Base-by-base conservation (phyloP, 805 yeast species). In the Wickerhamomyces silvicola region DNA sequence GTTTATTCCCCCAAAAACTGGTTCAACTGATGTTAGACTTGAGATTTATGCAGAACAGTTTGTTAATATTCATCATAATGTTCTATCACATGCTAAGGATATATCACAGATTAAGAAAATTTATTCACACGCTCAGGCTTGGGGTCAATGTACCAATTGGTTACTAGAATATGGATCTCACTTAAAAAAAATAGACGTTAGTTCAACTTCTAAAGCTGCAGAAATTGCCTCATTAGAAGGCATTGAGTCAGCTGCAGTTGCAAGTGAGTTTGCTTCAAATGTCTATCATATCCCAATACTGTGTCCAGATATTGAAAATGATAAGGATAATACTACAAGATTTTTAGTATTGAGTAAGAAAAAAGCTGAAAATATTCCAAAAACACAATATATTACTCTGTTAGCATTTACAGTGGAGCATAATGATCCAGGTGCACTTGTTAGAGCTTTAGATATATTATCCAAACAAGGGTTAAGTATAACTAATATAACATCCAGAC, bases 51-150 rank as follows among this genome's bases (percentile, higher is more conserved):
- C 75, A 1, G 95, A 86, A 44, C 90, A 84, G 42, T 81, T 75
- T 48, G 97, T 90, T 2, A 56, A 81, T 1, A 84, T 90, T 37
- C 80, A 77, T 36, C 97, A 92, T 60, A 80, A 81, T 53, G 63
- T 90, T 23, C 62, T 78, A 38, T 58, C 78, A 5, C 61, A 54
- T 41, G 66, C 72, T 7, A 45, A 50, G 28, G 65, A 64, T 21
- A 43, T 80, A 4, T 41, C 54, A 1, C 53, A 66, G 10, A 69
- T 87, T 31, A 57, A 52, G 11, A 71, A 66, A 20, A 70, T 90
- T 13, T 84, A 83, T 59, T 83, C 96, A 4, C 98, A 90, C 57
- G 97, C 98, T 2, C 98, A 90, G 56, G 98, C 88, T 0, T 90
- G 98, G 98, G 94, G 96, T 8, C 98, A 90, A 54, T 79, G 84